Percentiles rank a stretch among this genome's conserved stretches.
These are phyloP conservation scores for Pseudogymnoascus sp. DNA, from an alignment of 2,329 filamentous ascomycete species.

Conservation along the genomic window DNA sequence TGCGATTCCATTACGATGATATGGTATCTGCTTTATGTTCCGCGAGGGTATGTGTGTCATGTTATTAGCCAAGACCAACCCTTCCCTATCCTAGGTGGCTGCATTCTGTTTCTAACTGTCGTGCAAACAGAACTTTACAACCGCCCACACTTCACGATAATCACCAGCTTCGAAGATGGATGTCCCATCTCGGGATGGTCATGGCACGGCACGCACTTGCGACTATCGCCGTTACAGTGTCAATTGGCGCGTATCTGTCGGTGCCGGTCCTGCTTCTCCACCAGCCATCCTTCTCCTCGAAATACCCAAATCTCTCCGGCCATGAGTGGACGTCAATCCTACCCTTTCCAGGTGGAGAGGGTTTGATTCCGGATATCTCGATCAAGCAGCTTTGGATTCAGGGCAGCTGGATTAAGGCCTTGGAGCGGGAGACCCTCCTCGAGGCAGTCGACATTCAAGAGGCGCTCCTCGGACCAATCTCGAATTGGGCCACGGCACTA, in stretches of 20 bases:
- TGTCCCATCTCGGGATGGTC: background rate
- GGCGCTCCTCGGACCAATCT: conserved; percentile 32
- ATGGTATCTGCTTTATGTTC: background rate
- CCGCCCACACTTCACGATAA: background rate
- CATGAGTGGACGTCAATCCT: conserved; percentile 46
- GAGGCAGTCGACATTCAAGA: conserved; percentile 41
- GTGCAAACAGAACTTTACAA: background rate
- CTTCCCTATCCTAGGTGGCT: background rate
- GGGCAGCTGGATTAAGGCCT: conserved; percentile 46
- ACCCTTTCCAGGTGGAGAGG: conserved; percentile 31
- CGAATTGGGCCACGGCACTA: conserved; percentile 3
- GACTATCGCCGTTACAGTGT: background rate
- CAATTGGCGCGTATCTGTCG: background rate
- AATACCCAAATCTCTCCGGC: conserved; percentile 32
- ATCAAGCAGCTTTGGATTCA: conserved; percentile 48
- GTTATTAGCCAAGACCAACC: background rate
- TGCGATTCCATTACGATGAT: background rate
- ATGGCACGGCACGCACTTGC: background rate
- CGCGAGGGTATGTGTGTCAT: background rate
- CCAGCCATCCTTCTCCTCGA: background rate
- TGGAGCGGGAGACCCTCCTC: conserved; percentile 39
- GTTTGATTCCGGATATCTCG: conserved; percentile 36
- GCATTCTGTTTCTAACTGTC: background rate
- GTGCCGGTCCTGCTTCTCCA: background rate
- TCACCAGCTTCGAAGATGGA: background rate